These are phyloP conservation scores for Torulaspora maleeae DNA, from an alignment of 805 yeast species.

Conservation along the genomic window DNA sequence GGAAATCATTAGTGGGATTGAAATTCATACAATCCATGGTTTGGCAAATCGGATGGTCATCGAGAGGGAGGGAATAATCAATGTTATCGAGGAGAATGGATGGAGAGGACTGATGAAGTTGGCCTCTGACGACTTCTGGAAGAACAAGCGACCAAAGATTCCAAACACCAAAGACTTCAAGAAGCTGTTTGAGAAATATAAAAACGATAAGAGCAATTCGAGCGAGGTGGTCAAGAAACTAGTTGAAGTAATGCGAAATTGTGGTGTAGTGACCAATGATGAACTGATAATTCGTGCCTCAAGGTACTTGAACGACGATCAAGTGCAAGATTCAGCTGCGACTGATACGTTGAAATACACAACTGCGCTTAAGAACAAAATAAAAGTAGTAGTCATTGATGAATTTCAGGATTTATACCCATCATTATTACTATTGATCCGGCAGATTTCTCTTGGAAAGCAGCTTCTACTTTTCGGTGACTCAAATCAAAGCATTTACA, in stretches of 20 bases:
- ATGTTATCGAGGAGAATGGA: conserved; percentile 51
- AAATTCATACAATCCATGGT: conserved; percentile 59
- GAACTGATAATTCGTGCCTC: conserved; percentile 29
- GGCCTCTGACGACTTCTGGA: conserved; percentile 26
- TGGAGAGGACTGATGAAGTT: conserved; percentile 45
- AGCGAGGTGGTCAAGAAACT: conserved; percentile 23
- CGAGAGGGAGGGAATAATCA: conserved; percentile 36
- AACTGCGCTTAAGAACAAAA: conserved; percentile 15
- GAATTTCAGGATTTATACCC: conserved; percentile 71
- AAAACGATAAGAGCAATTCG: conserved; percentile 3
- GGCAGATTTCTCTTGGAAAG: conserved; percentile 36
- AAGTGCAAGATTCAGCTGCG: neutral
- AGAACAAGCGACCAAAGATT: conserved; percentile 8
- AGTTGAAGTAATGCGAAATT: conserved; percentile 34
- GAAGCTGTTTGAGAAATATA: conserved; percentile 20
- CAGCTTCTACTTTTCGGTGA: conserved; percentile 71
- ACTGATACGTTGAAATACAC: conserved; percentile 9
- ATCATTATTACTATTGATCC: conserved; percentile 44
- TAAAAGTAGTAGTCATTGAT: conserved; percentile 53
- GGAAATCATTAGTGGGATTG: conserved; percentile 30
- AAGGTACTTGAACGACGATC: conserved; percentile 11
- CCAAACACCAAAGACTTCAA: conserved; percentile 20
- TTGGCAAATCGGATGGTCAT: conserved; percentile 50
- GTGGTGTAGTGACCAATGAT: conserved; percentile 33
- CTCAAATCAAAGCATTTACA: conserved; percentile 64